Conservation (phyloP, 768 basidiomycete species). For the Tulasnella sp. region DNA sequence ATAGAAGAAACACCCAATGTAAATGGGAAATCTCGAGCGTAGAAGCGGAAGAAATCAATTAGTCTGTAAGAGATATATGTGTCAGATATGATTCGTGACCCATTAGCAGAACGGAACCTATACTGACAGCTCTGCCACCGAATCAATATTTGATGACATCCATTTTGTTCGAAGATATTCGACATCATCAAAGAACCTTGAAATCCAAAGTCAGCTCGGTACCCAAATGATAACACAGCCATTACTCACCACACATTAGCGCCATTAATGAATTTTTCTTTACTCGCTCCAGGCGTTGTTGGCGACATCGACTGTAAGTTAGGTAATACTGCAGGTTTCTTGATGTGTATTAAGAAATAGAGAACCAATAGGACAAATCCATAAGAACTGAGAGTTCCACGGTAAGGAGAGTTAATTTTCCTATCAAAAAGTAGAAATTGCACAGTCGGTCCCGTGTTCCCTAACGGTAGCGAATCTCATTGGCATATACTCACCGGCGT, state of each 20-base stretch:
- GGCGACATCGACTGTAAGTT: slow-evolving; percentile 94
- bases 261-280: slow-evolving; percentile 61
- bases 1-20: slow-evolving; percentile 86
- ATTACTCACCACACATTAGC: slow-evolving; percentile 61
- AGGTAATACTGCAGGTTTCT: slow-evolving; percentile 90
- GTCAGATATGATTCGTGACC: background rate
- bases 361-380: slow-evolving; percentile 97
- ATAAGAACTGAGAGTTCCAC: slow-evolving; percentile 92
- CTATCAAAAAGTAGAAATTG: slow-evolving; percentile 27
- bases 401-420: slow-evolving; percentile 98
- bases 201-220: slow-evolving; percentile 17
- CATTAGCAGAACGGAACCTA: background rate
- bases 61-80: slow-evolving; percentile 38
- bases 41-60: slow-evolving; percentile 97
- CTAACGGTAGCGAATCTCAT: no score
- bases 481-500: slow-evolving; percentile 56
- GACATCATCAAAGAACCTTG: slow-evolving; percentile 96
- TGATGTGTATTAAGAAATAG: slow-evolving; percentile 95
- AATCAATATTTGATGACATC: slow-evolving; percentile 87
- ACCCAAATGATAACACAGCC: background rate
- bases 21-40: slow-evolving; percentile 84
- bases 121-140: slow-evolving; percentile 80
- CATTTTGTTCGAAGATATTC: slow-evolving; percentile 83
- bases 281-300: no score
- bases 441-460: background rate